Percentiles rank a stretch among this genome's conserved stretches.
Conservation (phyloP, 1,139 yeast genomes). For the Scheffersomyces quercinus region DNA sequence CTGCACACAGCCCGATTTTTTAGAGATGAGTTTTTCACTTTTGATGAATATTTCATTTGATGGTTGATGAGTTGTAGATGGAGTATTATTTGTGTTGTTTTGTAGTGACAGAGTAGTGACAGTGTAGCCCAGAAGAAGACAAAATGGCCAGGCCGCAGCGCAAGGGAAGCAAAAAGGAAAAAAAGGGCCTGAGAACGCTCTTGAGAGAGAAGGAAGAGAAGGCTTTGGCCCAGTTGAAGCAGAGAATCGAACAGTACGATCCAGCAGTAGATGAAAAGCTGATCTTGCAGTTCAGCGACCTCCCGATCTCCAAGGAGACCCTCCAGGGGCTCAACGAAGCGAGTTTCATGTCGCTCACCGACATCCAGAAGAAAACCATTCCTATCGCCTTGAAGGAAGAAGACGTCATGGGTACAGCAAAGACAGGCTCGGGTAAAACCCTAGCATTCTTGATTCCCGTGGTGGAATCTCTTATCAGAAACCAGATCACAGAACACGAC, state of each 20-base stretch:
- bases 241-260: slow-evolving; percentile 53
- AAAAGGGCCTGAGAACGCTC: slow-evolving; percentile 19
- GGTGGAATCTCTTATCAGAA: slow-evolving; percentile 67
- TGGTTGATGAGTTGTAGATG: too few relatives aligned
- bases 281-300: slow-evolving; percentile 54
- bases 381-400: slow-evolving; percentile 76
- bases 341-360: slow-evolving; percentile 75
- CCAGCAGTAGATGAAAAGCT: slow-evolving; percentile 31
- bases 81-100: background rate
- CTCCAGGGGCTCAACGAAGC: slow-evolving; percentile 72
- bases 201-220: slow-evolving; percentile 43
- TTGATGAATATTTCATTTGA: too few relatives aligned
- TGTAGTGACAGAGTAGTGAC: too few relatives aligned
- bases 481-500: slow-evolving; percentile 82
- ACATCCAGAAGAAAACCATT: slow-evolving; percentile 79
- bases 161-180: slow-evolving; percentile 16
- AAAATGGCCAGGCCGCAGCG: slow-evolving; percentile 26
- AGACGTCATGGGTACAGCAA: slow-evolving; percentile 90
- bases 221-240: slow-evolving; percentile 45
- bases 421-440: slow-evolving; percentile 97
- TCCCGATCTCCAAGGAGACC: slow-evolving; percentile 73
- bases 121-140: background rate
- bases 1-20: slow-evolving; percentile 7
- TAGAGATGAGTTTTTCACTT: slow-evolving; percentile 5
- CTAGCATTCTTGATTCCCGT: slow-evolving; percentile 88